phyloP scores from a whole-genome alignment of 2,329 filamentous ascomycete genomes.

The Trichoderma sp. region DNA sequence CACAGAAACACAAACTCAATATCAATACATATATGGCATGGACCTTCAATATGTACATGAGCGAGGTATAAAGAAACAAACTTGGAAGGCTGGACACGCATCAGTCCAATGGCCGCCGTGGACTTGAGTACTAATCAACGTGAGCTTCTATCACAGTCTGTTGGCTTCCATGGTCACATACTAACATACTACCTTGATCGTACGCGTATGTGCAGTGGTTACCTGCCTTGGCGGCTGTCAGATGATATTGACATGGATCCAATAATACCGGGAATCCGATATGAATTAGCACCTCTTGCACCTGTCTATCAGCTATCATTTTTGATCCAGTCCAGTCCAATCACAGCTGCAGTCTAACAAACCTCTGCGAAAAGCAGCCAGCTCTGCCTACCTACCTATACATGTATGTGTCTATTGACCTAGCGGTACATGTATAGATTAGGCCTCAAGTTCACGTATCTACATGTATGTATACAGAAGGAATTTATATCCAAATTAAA shows the following conservation, averaged over 20 bases:
- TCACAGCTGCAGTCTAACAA: neutral
- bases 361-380: neutral
- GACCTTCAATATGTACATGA: neutral
- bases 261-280: neutral
- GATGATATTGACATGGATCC: neutral
- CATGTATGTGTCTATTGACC: neutral
- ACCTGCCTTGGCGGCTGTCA: neutral
- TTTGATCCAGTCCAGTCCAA: neutral
- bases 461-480: neutral
- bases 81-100: neutral
- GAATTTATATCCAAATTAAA: neutral
- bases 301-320: neutral
- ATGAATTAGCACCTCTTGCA: neutral
- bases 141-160: conserved; percentile 6
- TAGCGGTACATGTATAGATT: neutral
- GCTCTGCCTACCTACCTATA: neutral
- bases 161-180: conserved; percentile 19
- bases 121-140: neutral
- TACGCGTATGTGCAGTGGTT: neutral
- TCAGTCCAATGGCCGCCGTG: neutral
- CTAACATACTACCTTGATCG: neutral
- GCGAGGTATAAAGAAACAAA: neutral
- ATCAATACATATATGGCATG: neutral
- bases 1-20: neutral
- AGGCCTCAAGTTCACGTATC: neutral